Evolutionary conservation across 192 early-diverging fungal genomes (phyloP).

Genomic region (Podila minutissima): DNA sequence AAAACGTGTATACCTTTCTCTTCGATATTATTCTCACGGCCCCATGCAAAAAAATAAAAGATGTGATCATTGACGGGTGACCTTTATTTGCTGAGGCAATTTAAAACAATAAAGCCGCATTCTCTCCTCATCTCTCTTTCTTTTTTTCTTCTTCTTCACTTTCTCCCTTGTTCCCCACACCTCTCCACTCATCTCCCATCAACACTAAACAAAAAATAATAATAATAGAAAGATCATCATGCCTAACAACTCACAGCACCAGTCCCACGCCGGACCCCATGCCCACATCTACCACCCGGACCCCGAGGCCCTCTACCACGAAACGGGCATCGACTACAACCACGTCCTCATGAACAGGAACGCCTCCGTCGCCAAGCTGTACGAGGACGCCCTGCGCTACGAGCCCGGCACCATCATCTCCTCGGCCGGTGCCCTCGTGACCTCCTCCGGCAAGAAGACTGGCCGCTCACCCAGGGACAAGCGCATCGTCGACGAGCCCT

Average conservation of each 20-base stretch:
- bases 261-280: conserved; percentile 12
- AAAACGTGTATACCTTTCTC: not conserved
- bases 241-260: conserved; percentile 1
- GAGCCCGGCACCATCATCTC: conserved; percentile 90
- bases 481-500: conserved; percentile 92
- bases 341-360: conserved; percentile 87
- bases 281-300: conserved; percentile 14
- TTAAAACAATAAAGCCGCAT: not conserved
- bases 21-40: too few relatives aligned
- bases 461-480: conserved; percentile 96
- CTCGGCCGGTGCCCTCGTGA: conserved; percentile 87
- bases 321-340: conserved; percentile 72
- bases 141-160: not conserved
- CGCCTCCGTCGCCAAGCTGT: conserved; percentile 84
- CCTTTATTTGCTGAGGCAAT: too few relatives aligned
- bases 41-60: too few relatives aligned
- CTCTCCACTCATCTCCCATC: not conserved
- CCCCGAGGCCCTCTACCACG: conserved; percentile 37
- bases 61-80: not conserved
- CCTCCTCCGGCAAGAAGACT: conserved; percentile 90
- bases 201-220: not conserved
- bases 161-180: not conserved
- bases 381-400: conserved; percentile 88
- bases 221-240: not conserved
- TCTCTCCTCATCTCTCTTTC: not conserved